Evolutionary conservation across 805 yeast genomes (phyloP), one percentile per base, ranked within the genome.

Genomic region (Yamadazyma ubonensis): DNA sequence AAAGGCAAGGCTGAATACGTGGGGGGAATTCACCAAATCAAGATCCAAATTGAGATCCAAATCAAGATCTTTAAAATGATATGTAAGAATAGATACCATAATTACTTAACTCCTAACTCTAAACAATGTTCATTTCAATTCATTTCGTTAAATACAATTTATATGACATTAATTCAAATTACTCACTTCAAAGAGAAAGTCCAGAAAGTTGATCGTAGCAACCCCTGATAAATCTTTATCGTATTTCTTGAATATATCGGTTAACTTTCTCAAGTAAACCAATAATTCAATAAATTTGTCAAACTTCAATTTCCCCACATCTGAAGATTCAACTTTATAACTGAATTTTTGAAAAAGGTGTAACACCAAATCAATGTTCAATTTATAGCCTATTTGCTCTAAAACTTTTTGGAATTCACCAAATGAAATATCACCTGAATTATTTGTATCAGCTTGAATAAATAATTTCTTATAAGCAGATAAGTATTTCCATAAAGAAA

Each of bases 281-380:
- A 87, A 71, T 39, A 86, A 73, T 56, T 87, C 95, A 18, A 87
- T 88, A 61, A 87, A 87, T 58, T 79, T 73, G 57, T 87, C 96
- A 58, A 87, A 87, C 43, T 84, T 79, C 60, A 87, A 56, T 42
- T 62, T 67, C 1, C 73, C 73, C 22, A 67, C 63, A 0, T 58
- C 44, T 6, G 55, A 41, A 20, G 38, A 35, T 12, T 53, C 59
- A 12, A 48, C 37, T 28, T 60, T 60, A 46, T 57, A 54, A 30
- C 81, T 70, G 53, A 79, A 82, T 42, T 71, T 72, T 47, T 70
- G 75, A 53, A 81, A 83, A 41, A 83, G 61, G 52, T 74, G 78
- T 33, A 75, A 66, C 18, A 79, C 79, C 47, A 79, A 70, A 49
- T 73, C 76, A 12, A 76, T 69, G 38, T 79, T 73, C 34, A 83